These are phyloP conservation scores for Bromus sterilis DNA, from an alignment of 176 grass and related monocot genomes.

Conservation along the genomic window DNA sequence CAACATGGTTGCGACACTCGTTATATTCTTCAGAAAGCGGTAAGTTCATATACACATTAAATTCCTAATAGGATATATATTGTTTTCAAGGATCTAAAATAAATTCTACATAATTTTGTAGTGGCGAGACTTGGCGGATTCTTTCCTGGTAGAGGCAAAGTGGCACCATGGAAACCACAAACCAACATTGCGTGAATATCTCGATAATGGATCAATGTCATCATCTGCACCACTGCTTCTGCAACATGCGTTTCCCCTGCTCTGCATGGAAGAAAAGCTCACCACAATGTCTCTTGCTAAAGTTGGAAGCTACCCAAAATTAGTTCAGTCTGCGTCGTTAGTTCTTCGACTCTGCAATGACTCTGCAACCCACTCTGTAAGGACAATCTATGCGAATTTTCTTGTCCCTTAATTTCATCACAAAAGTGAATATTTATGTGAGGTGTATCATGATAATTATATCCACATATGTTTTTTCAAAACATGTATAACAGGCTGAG, in stretches of 20 bases:
- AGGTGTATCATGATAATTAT: neutral
- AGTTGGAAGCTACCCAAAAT: conserved; percentile 12
- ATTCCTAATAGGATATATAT: neutral
- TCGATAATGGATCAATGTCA: conserved; percentile 38
- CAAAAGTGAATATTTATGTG: neutral
- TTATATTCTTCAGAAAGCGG: conserved; percentile 20
- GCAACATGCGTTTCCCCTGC: conserved; percentile 1
- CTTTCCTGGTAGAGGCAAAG: conserved; percentile 29
- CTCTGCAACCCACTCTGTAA: conserved; percentile 23
- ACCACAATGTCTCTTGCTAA: neutral
- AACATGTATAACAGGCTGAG: conserved; percentile 11
- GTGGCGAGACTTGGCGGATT: conserved; percentile 38
- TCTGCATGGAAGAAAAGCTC: neutral
- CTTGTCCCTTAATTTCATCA: neutral
- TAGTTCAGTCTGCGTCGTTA: conserved; percentile 12
- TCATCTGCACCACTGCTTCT: neutral
- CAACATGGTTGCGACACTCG: neutral
- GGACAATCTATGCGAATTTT: neutral
- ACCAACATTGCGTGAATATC: conserved; percentile 18
- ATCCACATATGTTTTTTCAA: neutral
- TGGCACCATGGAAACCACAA: conserved; percentile 23
- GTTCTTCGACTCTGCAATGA: conserved; percentile 30
- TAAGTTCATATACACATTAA: neutral
- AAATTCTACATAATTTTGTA: neutral
- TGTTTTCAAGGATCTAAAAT: neutral